Percentiles rank a stretch among this genome's conserved stretches.
Evolutionary conservation across 805 yeast species (phyloP).

Genomic region (Lipomyces mesembrius): DNA sequence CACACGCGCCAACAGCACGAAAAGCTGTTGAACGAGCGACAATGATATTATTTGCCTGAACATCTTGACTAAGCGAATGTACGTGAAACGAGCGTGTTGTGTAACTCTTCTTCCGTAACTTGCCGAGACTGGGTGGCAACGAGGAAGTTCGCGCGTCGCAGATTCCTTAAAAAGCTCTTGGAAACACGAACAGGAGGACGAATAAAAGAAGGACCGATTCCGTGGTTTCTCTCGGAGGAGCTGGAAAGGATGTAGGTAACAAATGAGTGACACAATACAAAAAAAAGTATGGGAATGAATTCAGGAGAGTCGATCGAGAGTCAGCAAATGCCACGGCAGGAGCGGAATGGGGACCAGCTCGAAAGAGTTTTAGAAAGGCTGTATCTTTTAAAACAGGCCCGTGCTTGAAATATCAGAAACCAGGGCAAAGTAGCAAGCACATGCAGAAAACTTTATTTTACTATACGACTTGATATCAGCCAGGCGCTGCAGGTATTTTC

Average conservation of each 20-base stretch:
- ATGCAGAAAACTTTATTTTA: neutral
- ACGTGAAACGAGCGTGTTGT: neutral
- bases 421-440: neutral
- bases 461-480: neutral
- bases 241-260: neutral
- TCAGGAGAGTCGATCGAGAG: neutral
- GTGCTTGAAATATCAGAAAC: neutral
- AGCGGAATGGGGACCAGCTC: neutral
- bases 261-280: neutral
- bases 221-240: neutral
- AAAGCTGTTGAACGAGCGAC: neutral
- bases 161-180: neutral
- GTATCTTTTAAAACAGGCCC: neutral
- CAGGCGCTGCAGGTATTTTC: neutral
- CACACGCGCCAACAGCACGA: constrained; percentile 6
- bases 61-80: neutral
- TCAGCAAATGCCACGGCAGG: neutral
- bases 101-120: neutral
- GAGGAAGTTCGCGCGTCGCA: neutral
- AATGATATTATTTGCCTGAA: neutral
- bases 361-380: neutral
- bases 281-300: neutral
- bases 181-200: neutral
- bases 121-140: neutral
- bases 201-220: neutral